Evolutionary conservation across 768 basidiomycete species (phyloP).

Genomic region (Glaciozyma antarctica): DNA sequence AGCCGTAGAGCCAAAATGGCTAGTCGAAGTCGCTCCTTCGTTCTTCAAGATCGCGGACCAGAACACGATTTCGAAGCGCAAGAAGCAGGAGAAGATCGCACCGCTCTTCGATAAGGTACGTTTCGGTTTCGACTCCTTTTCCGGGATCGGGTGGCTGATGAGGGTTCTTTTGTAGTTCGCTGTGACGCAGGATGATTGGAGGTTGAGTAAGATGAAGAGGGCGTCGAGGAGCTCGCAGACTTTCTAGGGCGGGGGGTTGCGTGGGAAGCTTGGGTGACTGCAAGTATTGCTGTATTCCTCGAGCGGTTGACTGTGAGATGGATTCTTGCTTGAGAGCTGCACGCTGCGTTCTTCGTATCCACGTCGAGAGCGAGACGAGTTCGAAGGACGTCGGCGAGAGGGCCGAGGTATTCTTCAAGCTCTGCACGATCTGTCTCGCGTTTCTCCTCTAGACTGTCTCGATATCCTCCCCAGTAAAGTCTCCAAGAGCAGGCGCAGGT

Average conservation of each 20-base stretch:
- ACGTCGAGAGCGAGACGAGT: too few relatives aligned
- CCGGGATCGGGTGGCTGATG: background rate
- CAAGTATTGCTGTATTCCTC: too few relatives aligned
- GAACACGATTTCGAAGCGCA: conserved; percentile 94
- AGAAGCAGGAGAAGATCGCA: conserved; percentile 88
- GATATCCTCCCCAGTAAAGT: too few relatives aligned
- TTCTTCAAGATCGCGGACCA: conserved; percentile 98
- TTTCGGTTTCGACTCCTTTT: conserved; percentile 36
- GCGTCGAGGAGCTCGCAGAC: conserved; percentile 89
- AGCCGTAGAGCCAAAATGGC: conserved; percentile 95
- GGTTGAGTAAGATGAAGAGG: conserved; percentile 80
- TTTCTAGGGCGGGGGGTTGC: conserved; percentile 41
- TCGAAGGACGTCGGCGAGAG: too few relatives aligned
- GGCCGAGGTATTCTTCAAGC: too few relatives aligned
- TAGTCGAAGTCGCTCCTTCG: conserved; percentile 83
- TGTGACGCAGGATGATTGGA: conserved; percentile 52
- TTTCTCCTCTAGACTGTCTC: too few relatives aligned
- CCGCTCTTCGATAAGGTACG: conserved; percentile 83
- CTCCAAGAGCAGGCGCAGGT: too few relatives aligned
- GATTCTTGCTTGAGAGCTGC: too few relatives aligned
- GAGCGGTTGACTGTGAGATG: too few relatives aligned
- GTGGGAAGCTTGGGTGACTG: too few relatives aligned
- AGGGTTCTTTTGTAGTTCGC: conserved; percentile 57
- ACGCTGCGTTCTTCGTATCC: too few relatives aligned
- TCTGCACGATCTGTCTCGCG: too few relatives aligned